phyloP scores from a whole-genome alignment of 768 basidiomycete genomes.

The Coprinellus micaceus region DNA sequence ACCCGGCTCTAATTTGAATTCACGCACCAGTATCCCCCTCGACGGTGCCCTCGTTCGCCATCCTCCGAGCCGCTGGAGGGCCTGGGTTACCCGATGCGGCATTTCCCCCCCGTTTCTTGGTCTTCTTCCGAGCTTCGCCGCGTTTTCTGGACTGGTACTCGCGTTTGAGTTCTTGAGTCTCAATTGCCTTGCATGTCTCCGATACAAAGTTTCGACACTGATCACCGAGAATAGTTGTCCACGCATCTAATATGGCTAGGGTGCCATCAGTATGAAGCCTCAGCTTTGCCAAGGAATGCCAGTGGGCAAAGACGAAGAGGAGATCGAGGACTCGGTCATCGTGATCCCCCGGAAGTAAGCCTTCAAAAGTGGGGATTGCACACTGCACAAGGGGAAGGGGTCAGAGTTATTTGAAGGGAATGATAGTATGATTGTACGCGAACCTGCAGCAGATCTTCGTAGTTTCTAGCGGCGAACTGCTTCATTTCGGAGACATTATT shows the following conservation, averaged over 20 bases:
- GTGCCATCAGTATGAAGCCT: slow-evolving; percentile 27
- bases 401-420: no score
- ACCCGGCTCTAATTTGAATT: no score
- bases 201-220: slow-evolving; percentile 28
- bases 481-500: slow-evolving; percentile 32
- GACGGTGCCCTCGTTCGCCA: no score
- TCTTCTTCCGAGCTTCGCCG: slow-evolving; percentile 9
- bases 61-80: neutral
- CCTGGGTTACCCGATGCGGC: neutral
- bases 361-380: slow-evolving; percentile 34
- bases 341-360: slow-evolving; percentile 25
- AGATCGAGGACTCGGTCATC: slow-evolving; percentile 18
- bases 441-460: slow-evolving; percentile 38
- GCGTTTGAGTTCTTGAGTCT: slow-evolving; percentile 33
- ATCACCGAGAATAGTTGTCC: slow-evolving; percentile 26
- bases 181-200: slow-evolving; percentile 21
- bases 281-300: slow-evolving; percentile 33
- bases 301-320: slow-evolving; percentile 25
- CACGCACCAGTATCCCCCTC: no score
- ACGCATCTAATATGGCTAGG: slow-evolving; percentile 18
- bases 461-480: slow-evolving; percentile 32
- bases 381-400: no score
- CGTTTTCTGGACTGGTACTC: slow-evolving; percentile 31
- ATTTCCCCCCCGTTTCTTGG: no score
- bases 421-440: neutral